Evolutionary conservation across 176 grass and related monocot species (phyloP).

Genomic region (Saccharum officinarum): DNA sequence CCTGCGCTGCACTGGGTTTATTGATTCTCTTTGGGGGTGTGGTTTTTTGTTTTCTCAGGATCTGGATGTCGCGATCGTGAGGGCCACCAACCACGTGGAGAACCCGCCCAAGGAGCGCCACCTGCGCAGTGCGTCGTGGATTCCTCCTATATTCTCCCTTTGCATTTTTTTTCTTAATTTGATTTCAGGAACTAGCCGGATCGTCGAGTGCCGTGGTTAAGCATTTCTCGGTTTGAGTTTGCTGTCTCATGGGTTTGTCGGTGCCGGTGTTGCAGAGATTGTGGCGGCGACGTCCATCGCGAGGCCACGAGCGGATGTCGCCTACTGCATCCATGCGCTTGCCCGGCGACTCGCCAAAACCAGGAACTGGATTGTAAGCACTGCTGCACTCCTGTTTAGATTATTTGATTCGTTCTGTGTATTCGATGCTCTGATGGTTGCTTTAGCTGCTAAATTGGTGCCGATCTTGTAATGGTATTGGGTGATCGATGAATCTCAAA

Average conservation of each 20-base stretch:
- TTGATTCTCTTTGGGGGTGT: not conserved
- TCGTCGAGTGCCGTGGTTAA: not conserved
- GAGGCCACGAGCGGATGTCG: slow-evolving; percentile 66
- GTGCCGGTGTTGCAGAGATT: slow-evolving; percentile 64
- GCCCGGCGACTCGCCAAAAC: slow-evolving; percentile 82
- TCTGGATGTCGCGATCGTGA: slow-evolving; percentile 98
- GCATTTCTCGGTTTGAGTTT: slow-evolving; percentile 13
- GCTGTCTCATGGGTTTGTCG: slow-evolving; percentile 30
- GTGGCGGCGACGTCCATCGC: slow-evolving; percentile 64
- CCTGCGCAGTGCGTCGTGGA: slow-evolving; percentile 69
- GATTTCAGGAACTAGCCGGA: not conserved
- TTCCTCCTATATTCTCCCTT: slow-evolving; percentile 9
- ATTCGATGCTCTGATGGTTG: slow-evolving; percentile 22
- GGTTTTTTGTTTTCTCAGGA: slow-evolving; percentile 50
- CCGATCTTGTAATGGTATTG: not conserved
- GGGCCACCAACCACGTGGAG: slow-evolving; percentile 94
- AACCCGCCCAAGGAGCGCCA: slow-evolving; percentile 85
- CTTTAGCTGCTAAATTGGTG: not conserved
- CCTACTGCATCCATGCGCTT: slow-evolving; percentile 91
- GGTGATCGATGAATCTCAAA: not conserved
- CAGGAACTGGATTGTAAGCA: slow-evolving; percentile 85
- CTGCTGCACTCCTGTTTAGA: not conserved
- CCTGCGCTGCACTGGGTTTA: slow-evolving; percentile 17
- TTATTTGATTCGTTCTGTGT: not conserved
- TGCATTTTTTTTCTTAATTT: slow-evolving; percentile 8